Conservation (phyloP, 352 stramenopile species). For the Saprolegnia parasitica region DNA sequence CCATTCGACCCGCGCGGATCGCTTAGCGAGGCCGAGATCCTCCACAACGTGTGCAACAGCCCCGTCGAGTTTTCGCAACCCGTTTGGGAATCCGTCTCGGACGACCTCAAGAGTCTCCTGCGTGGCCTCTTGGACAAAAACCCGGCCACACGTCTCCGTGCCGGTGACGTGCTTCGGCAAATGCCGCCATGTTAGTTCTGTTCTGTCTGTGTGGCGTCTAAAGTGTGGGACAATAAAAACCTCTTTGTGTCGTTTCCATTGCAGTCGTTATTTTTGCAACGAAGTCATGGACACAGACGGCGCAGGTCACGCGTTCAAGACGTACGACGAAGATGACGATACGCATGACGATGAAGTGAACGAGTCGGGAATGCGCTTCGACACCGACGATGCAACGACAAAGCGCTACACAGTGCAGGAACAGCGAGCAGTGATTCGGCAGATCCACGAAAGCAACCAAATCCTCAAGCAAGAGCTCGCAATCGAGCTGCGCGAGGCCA, state of each 20-base stretch:
- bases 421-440: conserved; percentile 63
- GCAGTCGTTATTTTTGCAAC: neutral
- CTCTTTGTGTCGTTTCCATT: neutral
- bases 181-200: neutral
- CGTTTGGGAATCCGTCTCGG: conserved; percentile 47
- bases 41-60: conserved; percentile 50
- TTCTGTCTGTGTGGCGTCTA: neutral
- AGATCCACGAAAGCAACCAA: conserved; percentile 69
- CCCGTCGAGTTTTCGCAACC: conserved; percentile 53
- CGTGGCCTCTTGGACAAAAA: conserved; percentile 70
- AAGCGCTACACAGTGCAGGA: conserved; percentile 64
- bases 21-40: conserved; percentile 71
- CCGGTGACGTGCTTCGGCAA: conserved; percentile 35
- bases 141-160: conserved; percentile 41
- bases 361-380: neutral
- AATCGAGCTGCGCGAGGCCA: conserved; percentile 59
- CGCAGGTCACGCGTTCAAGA: neutral
- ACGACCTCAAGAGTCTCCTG: conserved; percentile 59
- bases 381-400: conserved; percentile 4
- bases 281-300: neutral
- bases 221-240: neutral
- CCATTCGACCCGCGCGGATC: conserved; percentile 80
- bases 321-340: conserved; percentile 13
- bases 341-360: conserved; percentile 5
- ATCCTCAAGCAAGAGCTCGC: conserved; percentile 67